Evolutionary conservation across 768 basidiomycete species (phyloP).

Genomic region (Artomyces pyxidatus): DNA sequence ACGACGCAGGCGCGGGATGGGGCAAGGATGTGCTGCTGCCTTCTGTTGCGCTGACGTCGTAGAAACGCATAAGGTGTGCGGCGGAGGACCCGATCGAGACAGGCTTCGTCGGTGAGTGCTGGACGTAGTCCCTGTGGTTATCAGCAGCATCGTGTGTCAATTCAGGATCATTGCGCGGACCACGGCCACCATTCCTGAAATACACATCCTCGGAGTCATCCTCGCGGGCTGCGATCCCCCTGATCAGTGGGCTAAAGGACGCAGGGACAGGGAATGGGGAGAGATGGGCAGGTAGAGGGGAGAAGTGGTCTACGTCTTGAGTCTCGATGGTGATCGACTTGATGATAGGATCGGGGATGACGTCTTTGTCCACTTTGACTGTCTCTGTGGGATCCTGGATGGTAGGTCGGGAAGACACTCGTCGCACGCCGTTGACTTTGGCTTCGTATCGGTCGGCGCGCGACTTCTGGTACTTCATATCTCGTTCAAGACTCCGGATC

Average conservation of each 20-base stretch:
- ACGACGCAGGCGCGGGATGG: constrained; percentile 14
- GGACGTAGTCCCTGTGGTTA: constrained; percentile 1
- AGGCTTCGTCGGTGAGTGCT: constrained; percentile 7
- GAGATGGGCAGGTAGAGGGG: constrained; percentile 15
- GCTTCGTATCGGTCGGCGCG: background rate
- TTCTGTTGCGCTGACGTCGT: constrained; percentile 9
- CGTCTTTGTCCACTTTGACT: background rate
- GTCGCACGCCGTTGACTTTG: background rate
- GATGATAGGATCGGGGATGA: background rate
- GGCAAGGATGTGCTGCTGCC: constrained; percentile 13
- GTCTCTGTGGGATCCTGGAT: background rate
- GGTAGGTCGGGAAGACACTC: background rate
- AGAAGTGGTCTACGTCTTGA: constrained; percentile 12
- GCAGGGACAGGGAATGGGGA: constrained; percentile 10
- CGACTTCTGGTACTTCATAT: background rate
- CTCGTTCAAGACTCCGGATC: constrained; percentile 10
- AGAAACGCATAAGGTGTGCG: constrained; percentile 7
- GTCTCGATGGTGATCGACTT: constrained; percentile 15
- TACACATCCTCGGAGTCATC: constrained; percentile 9
- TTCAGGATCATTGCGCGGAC: background rate
- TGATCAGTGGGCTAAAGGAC: constrained; percentile 13
- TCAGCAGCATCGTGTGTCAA: constrained; percentile 6
- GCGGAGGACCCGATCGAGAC: constrained; percentile 7
- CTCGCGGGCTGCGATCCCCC: background rate
- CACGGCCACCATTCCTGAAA: background rate